Conservation (phyloP, 805 yeast genomes). For the Lachancea nothofagi region DNA sequence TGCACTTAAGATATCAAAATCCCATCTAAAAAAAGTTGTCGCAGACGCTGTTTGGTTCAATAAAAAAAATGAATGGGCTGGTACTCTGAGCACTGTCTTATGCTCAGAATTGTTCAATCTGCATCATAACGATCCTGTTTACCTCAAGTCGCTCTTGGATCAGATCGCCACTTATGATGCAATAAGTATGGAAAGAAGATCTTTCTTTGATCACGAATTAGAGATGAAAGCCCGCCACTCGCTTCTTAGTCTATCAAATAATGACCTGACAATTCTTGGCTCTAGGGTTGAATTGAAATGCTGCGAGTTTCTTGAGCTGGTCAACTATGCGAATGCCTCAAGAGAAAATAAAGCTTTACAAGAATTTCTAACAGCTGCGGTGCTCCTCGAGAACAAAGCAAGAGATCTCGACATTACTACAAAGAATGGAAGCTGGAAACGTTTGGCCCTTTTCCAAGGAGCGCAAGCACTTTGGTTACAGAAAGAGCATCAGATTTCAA, state of each 20-base stretch:
- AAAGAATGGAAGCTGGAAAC: background rate
- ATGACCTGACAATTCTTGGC: background rate
- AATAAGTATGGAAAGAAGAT: constrained; percentile 4
- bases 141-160: constrained; percentile 2
- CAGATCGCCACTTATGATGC: constrained; percentile 5
- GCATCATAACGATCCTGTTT: background rate
- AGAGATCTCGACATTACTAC: background rate
- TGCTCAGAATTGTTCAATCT: constrained; percentile 10
- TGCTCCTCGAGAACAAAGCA: constrained; percentile 8
- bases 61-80: constrained; percentile 18
- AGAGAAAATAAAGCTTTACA: constrained; percentile 5
- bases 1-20: constrained; percentile 4
- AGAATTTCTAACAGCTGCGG: constrained; percentile 8
- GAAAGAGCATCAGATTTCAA: constrained; percentile 51
- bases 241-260: constrained; percentile 9
- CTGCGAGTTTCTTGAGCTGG: constrained; percentile 8
- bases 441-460: constrained; percentile 17
- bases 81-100: constrained; percentile 16
- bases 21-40: constrained; percentile 5
- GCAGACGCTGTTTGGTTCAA: constrained; percentile 12
- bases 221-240: constrained; percentile 18
- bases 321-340: constrained; percentile 1
- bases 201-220: constrained; percentile 14
- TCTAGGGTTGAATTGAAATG: background rate
- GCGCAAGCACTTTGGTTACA: constrained; percentile 65